These are phyloP conservation scores for Phoenix roebelenii DNA, from an alignment of 176 grass and related monocot genomes.

Conservation along the genomic window DNA sequence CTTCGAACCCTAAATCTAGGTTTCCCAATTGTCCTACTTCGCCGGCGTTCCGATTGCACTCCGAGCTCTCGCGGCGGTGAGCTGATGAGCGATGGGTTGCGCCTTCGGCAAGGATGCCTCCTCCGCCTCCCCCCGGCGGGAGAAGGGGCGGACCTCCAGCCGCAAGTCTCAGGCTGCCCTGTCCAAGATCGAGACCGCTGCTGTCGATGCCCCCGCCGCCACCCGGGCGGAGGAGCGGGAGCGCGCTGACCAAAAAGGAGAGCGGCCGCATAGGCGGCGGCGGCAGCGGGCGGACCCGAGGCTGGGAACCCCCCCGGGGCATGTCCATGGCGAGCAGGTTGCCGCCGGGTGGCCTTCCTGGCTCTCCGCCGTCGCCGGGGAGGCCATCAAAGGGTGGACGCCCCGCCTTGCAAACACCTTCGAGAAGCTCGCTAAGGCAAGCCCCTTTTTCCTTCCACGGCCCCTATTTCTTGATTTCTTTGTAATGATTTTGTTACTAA, in stretches of 20 bases:
- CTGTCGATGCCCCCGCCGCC: background rate
- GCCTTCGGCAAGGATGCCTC: background rate
- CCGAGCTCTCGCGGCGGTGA: background rate
- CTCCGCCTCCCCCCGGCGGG: background rate
- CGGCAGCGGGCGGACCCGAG: background rate
- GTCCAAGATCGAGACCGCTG: background rate
- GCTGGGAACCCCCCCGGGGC: background rate
- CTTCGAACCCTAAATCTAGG: background rate
- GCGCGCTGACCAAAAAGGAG: background rate
- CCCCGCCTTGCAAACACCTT: constrained; percentile 13
- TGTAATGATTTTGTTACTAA: background rate
- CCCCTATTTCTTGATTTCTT: background rate
- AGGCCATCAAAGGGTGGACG: constrained; percentile 20
- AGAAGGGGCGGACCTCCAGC: background rate
- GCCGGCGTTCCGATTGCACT: too few species aligned
- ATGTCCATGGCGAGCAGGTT: constrained; percentile 11
- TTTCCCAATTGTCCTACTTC: background rate
- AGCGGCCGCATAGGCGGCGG: background rate
- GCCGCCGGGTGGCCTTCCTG: constrained; percentile 14
- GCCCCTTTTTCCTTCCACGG: background rate
- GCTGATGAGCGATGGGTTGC: constrained; percentile 17
- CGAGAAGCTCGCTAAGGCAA: constrained; percentile 15
- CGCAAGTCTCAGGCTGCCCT: background rate
- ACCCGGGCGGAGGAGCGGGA: background rate
- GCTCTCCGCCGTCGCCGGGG: constrained; percentile 9